Evolutionary conservation across 768 basidiomycete species (phyloP), one percentile per base, ranked within the genome.

Genomic region (Hericium coralloides): DNA sequence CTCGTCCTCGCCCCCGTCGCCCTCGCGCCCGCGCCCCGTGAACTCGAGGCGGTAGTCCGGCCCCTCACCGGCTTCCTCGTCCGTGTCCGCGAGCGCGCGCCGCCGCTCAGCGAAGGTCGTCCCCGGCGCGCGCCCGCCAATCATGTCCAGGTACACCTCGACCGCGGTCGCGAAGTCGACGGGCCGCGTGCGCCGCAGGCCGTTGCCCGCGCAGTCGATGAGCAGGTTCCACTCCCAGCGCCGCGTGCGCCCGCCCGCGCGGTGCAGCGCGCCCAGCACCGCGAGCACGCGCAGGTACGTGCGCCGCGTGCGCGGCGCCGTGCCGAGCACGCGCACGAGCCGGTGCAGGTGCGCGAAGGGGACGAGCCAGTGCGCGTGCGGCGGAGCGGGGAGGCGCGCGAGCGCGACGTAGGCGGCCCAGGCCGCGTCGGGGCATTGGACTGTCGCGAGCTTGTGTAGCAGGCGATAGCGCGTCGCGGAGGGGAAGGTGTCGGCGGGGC

Each of bases 181-280:
- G 52, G 72, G 59, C 25, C 73, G 69, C 43, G 81, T 79, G 66
- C 77, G 82, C 56, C 87, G 77, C 72, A 78, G 82, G 3, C 87
- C 85, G 58, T 77, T 58, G 15, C 83, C 88, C 0, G 84, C 82
- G 64, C 74, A 76, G 62, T 85, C 77, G 58, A 92, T 79, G 48
- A 92, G 75, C 8, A 80, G 73, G 65, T 91, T 92, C 87, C 89
- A 92, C 66, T 90, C 81, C 76, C 81, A 82, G n/a, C 72, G 63
- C 60, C 79, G 73, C 36, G 89, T 67, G 12, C 55, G 70, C 22
- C 82, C 85, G 12, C 81, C 83, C n/a, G 71, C 73, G 20, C 69
- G 70, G 57, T 77, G 80, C 41, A 92, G 71, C 47, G 74, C 76
- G 45, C 77, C 77, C 59, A 90, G 65, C 12, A 89, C 79, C n/a